These are phyloP conservation scores for Thelonectria rubi DNA, from an alignment of 2,329 filamentous ascomycete genomes.

Conservation along the genomic window DNA sequence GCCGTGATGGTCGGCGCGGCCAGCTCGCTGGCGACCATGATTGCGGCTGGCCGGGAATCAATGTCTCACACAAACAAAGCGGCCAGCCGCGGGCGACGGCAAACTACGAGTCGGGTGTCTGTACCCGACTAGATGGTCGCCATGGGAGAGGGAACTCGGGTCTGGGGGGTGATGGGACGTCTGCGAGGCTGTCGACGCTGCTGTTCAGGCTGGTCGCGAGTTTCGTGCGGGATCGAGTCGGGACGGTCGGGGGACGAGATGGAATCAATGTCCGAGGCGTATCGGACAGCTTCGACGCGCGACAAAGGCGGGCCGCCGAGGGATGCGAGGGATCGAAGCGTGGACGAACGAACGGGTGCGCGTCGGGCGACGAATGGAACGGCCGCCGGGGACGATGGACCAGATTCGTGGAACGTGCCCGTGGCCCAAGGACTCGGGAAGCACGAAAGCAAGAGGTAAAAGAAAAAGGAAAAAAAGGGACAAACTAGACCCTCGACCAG, in stretches of 20 bases:
- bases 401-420: slow-evolving; percentile 33
- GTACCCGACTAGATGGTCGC: slow-evolving; percentile 33
- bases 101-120: slow-evolving; percentile 31
- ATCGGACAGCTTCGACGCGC: neutral
- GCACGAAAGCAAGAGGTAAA: slow-evolving; percentile 13
- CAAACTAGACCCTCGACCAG: slow-evolving; percentile 2
- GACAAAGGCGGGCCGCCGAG: slow-evolving; percentile 6
- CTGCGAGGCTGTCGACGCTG: slow-evolving; percentile 7
- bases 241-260: neutral
- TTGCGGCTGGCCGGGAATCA: slow-evolving; percentile 39
- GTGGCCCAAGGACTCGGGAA: slow-evolving; percentile 19
- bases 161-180: neutral
- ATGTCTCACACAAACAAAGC: slow-evolving; percentile 31
- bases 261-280: neutral
- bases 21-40: slow-evolving; percentile 36
- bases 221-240: neutral
- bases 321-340: neutral
- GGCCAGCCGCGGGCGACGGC: slow-evolving; percentile 42
- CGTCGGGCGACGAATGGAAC: slow-evolving; percentile 17
- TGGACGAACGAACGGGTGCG: slow-evolving; percentile 12
- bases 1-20: slow-evolving; percentile 42
- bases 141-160: slow-evolving; percentile 27
- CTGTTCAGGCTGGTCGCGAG: slow-evolving; percentile 8
- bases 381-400: slow-evolving; percentile 20
- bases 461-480: neutral